These are phyloP conservation scores for Histomonas meleagridis DNA, from an alignment of 208 protist genomes.

Conservation along the genomic window DNA sequence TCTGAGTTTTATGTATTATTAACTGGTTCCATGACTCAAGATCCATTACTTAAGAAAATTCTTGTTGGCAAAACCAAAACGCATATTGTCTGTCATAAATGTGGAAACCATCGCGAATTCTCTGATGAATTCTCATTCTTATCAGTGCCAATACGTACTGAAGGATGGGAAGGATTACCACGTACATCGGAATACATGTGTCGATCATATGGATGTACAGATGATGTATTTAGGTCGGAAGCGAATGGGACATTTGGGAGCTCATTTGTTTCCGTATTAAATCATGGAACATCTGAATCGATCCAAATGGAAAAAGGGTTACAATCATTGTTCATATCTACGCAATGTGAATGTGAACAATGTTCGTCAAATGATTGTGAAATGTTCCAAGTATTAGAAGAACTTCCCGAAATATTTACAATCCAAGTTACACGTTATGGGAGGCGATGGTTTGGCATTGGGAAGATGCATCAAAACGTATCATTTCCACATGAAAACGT, in stretches of 20 bases:
- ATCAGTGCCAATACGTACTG: background rate
- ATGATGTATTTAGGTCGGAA: background rate
- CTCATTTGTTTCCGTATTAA: background rate
- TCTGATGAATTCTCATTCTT: background rate
- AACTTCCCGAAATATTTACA: background rate
- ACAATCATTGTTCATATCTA: background rate
- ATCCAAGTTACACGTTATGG: background rate
- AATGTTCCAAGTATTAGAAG: background rate
- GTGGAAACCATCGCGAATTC: background rate
- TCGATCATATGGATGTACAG: background rate
- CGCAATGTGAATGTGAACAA: background rate
- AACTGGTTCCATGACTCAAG: background rate
- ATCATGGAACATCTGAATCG: background rate
- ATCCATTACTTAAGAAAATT: background rate
- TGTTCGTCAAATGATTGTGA: background rate
- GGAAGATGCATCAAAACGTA: background rate
- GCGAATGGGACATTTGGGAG: no score
- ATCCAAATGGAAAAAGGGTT: slow-evolving; percentile 5
- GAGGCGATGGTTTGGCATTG: background rate
- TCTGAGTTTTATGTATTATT: background rate
- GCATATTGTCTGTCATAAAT: background rate
- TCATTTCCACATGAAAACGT: background rate
- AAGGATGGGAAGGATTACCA: background rate
- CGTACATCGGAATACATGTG: background rate
- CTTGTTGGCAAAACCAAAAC: background rate